Conservation (phyloP, 1,284 basidiomycete genomes). For the Irpex sp. region DNA sequence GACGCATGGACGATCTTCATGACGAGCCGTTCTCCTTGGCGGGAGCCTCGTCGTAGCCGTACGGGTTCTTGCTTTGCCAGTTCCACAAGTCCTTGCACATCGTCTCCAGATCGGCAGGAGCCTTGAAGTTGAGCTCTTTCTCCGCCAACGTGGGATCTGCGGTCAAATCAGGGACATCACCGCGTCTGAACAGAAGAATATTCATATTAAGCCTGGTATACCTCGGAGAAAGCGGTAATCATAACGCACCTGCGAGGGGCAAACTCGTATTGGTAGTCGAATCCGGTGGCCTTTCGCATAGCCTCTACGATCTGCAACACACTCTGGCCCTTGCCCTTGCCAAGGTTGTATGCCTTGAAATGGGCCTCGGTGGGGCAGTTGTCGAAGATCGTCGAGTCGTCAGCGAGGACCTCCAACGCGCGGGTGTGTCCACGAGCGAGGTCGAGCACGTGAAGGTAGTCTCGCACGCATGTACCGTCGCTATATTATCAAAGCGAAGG, state of each 20-base stretch:
- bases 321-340: slow-evolving; percentile 88
- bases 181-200: too few relatives aligned
- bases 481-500: slow-evolving; percentile 36
- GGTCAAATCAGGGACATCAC: slow-evolving; percentile 96
- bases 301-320: slow-evolving; percentile 94
- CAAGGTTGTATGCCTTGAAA: slow-evolving; percentile 95
- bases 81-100: slow-evolving; percentile 95
- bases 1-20: neutral
- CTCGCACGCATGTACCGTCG: slow-evolving; percentile 95
- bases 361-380: slow-evolving; percentile 46
- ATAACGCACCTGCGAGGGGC: slow-evolving; percentile 77
- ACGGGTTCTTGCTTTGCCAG: slow-evolving; percentile 83
- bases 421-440: slow-evolving; percentile 91
- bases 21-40: slow-evolving; percentile 2
- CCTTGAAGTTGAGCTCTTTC: slow-evolving; percentile 93
- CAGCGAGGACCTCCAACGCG: slow-evolving; percentile 81
- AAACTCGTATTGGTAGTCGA: slow-evolving; percentile 85
- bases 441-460: slow-evolving; percentile 97
- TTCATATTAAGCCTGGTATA: too few relatives aligned
- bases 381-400: slow-evolving; percentile 53
- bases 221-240: neutral
- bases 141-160: slow-evolving; percentile 91
- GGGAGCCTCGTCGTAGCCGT: slow-evolving; percentile 48
- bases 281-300: slow-evolving; percentile 90
- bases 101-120: slow-evolving; percentile 72